Evolutionary conservation across 176 grass and related monocot genomes (phyloP), one percentile per base, ranked within the genome.

Genomic region (Paspalum vaginatum): DNA sequence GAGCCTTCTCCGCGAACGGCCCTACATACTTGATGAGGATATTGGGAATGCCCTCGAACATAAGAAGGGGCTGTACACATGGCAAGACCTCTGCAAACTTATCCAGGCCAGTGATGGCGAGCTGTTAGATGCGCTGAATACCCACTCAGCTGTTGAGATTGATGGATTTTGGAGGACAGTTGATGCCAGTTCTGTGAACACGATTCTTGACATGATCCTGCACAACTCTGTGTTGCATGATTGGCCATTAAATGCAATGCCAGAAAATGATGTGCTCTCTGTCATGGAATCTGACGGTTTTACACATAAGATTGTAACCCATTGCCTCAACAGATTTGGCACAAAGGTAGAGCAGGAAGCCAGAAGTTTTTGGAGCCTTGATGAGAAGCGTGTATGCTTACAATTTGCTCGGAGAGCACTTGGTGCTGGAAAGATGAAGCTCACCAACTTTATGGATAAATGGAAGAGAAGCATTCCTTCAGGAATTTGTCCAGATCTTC

Each of bases 31-130:
- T 25, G 88, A 98, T 45, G 95, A 98, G 73, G 92, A 95, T 75
- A 81, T 91, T 59, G 84, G 86, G 22, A 68, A 56, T 75, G 78
- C 41, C 38, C 12, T 73, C 1, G 56, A 52, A 3, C 27, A 14
- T 18, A 76, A 21, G 12, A 76, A 79, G 61, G 88, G 90, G 21
- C 64, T 98, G 22, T 98, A 95, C 74, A 93, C 84, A 9, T 98
- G 90, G 92, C 60, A 91, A 44, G 84, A 91, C 51, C 90, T 95
- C 2, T 83, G 89, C 20, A 82, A 83, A 42, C 87, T 85, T 74
- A 76, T 98, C 89, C 92, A 98, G 81, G 84, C 96, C n/a, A 98
- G 96, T 18, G 90, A 98, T 10, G 86, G 86, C 2, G 92, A 98
- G 68, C 55, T 98, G 69, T 83, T 63, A 74, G 92, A 93, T 20